Conservation (phyloP, 331 rosid species). For the Spiraea crenata region DNA sequence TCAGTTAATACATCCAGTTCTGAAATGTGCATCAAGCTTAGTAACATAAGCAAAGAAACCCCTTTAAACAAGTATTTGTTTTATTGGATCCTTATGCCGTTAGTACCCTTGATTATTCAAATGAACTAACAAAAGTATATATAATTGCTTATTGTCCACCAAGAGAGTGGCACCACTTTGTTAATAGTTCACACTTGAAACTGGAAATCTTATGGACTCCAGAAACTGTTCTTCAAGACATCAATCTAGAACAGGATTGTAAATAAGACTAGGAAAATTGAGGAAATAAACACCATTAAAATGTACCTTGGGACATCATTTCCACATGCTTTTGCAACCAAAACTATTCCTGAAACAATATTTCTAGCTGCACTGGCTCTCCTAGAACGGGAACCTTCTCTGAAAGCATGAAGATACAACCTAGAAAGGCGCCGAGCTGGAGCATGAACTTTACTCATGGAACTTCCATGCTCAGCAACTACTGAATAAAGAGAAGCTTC, state of each 20-base stretch:
- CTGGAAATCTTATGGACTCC: neutral
- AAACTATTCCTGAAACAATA: slow-evolving; percentile 86
- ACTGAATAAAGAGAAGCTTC: slow-evolving; percentile 93
- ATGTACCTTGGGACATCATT: slow-evolving; percentile 94
- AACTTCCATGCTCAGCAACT: slow-evolving; percentile 97
- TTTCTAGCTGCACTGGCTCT: slow-evolving; percentile 84
- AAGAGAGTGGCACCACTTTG: neutral
- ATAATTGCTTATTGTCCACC: neutral
- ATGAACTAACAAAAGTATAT: too few relatives aligned
- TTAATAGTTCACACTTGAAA: neutral
- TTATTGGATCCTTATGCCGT: neutral
- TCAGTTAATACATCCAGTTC: neutral
- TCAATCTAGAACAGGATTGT: slow-evolving; percentile 6
- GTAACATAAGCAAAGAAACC: slow-evolving; percentile 23
- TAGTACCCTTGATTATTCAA: neutral
- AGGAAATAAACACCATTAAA: slow-evolving; percentile 8
- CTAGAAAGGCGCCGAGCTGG: slow-evolving; percentile 97
- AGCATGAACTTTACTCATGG: slow-evolving; percentile 94
- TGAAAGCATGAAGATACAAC: slow-evolving; percentile 83
- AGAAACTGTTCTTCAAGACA: neutral
- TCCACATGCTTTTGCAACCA: slow-evolving; percentile 97
- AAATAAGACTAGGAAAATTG: slow-evolving; percentile 17
- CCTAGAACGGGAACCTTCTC: slow-evolving; percentile 54
- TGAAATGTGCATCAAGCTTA: neutral
- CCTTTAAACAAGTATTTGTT: slow-evolving; percentile 8